Percentiles rank a stretch among this genome's conserved stretches.
Evolutionary conservation across 306 rosid species (phyloP).

Genomic region (Arachis hypogaea): DNA sequence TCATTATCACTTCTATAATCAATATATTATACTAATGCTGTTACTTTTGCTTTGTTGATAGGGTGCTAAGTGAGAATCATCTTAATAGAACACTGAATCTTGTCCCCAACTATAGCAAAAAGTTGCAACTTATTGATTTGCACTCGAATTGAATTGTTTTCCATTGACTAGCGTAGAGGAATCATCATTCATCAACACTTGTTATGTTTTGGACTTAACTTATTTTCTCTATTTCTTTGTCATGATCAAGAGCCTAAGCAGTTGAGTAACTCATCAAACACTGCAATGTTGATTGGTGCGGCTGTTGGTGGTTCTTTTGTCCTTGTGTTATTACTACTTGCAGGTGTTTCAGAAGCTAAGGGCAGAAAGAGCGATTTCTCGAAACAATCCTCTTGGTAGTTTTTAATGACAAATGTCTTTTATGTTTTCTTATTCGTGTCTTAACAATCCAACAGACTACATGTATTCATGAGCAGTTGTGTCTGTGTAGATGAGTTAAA

Average conservation of each 20-base stretch:
- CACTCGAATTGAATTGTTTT: slow-evolving; percentile 26
- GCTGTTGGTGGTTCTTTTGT: slow-evolving; percentile 52
- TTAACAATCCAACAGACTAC: no score
- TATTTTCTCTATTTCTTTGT: background rate
- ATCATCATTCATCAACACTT: background rate
- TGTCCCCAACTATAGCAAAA: slow-evolving; percentile 20
- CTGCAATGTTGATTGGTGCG: slow-evolving; percentile 47
- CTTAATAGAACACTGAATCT: slow-evolving; percentile 37
- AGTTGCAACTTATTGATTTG: slow-evolving; percentile 29
- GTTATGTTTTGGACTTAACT: background rate
- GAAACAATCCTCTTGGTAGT: slow-evolving; percentile 43
- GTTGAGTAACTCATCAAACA: slow-evolving; percentile 33
- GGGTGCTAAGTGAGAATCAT: slow-evolving; percentile 18
- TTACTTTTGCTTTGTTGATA: slow-evolving; percentile 5
- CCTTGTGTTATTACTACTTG: slow-evolving; percentile 46
- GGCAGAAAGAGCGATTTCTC: slow-evolving; percentile 46
- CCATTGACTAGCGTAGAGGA: background rate
- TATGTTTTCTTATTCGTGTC: no score
- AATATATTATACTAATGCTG: background rate
- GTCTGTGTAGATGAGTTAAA: slow-evolving; percentile 20
- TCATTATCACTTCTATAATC: background rate
- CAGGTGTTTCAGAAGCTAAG: slow-evolving; percentile 52
- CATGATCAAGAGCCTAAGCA: background rate
- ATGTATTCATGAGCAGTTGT: no score
- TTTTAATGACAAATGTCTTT: no score